Base-by-base conservation (phyloP, 768 basidiomycete genomes). In the Mycena rebaudengoi region DNA sequence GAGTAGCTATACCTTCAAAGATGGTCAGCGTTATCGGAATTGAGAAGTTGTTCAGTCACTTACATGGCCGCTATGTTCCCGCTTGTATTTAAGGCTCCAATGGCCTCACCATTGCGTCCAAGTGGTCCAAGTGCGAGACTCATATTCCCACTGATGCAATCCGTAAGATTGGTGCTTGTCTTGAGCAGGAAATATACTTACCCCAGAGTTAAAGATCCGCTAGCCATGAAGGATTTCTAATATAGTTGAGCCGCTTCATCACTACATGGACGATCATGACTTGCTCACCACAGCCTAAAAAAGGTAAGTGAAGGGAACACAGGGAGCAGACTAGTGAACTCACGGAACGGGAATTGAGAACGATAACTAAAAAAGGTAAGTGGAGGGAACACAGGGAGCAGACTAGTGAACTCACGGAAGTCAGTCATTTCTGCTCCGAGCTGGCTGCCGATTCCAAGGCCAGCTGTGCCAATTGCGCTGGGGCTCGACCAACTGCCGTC, bases 401-500 rank as follows among this genome's bases (percentile, higher is more conserved):
- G n/a, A n/a, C n/a, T n/a, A n/a, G n/a, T n/a, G n/a, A n/a, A n/a
- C n/a, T n/a, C n/a, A n/a, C n/a, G 78, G 71, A 97, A 96, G 70
- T 97, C 95, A 0, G 95, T 97, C 81, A 97, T 86, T 75, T 95
- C 92, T 46, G 91, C 91, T 21, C 92, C 92, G 20, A 85, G 83
- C 70, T 94, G 92, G 20, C 91, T 88, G 48, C 97, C 98, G 5
- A 96, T 80, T 0, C 97, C 97, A 5, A 96, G 73, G 0, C 97
- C 97, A 14, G 91, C 97, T 4, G 94, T 90, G 25, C 96, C 96
- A 44, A 99, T 97, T 3, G 97, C 98, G 73, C 91, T 92, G 4
- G 98, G 98, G 20, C 96, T 89, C 33, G 93, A 94, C 96, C 96
- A 99, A 35, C 86, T 81, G 69, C 95, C 96, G 74, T 96, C 86